A percentile compares a stretch with the other conserved stretches of the same genome.
phyloP scores from a whole-genome alignment of 2,329 filamentous ascomycete genomes.

The Phialophora tarda region DNA sequence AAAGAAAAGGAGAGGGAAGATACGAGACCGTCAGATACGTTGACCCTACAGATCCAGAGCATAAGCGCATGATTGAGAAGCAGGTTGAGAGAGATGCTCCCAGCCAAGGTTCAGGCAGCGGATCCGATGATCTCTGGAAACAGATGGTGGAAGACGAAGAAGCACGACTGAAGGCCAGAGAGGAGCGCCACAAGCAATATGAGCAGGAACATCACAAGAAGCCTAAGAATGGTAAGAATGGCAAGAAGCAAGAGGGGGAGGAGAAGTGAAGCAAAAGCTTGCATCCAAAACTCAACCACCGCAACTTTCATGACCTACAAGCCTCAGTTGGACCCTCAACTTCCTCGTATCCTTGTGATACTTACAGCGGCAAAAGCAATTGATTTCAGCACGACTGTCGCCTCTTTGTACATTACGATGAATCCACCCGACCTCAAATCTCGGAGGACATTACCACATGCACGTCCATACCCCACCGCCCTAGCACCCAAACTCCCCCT shows the following conservation, averaged over 20 bases:
- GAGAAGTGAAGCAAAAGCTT: constrained; percentile 1
- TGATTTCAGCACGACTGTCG: not conserved
- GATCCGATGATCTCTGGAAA: constrained; percentile 75
- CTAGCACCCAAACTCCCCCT: not conserved
- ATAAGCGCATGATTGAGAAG: constrained; percentile 85
- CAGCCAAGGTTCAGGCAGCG: constrained; percentile 23
- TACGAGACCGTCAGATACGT: constrained; percentile 75
- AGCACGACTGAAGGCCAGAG: constrained; percentile 50
- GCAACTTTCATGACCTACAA: not conserved
- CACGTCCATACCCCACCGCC: not conserved
- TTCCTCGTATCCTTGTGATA: not conserved
- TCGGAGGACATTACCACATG: not conserved
- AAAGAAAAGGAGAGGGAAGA: constrained; percentile 70
- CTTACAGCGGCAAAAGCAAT: not conserved
- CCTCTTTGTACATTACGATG: not conserved
- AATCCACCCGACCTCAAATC: not conserved
- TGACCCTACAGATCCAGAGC: constrained; percentile 80
- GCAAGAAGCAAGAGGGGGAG: constrained; percentile 31
- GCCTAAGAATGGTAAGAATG: constrained; percentile 36
- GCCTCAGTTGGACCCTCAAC: not conserved
- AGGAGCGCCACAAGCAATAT: constrained; percentile 44
- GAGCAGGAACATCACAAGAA: constrained; percentile 36
- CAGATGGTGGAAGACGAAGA: constrained; percentile 58
- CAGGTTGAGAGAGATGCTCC: constrained; percentile 55
- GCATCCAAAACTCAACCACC: not conserved